Evolutionary conservation across 2,329 filamentous ascomycete genomes (phyloP), one percentile per base, ranked within the genome.

Genomic region (Aurifilum marmelostoma): DNA sequence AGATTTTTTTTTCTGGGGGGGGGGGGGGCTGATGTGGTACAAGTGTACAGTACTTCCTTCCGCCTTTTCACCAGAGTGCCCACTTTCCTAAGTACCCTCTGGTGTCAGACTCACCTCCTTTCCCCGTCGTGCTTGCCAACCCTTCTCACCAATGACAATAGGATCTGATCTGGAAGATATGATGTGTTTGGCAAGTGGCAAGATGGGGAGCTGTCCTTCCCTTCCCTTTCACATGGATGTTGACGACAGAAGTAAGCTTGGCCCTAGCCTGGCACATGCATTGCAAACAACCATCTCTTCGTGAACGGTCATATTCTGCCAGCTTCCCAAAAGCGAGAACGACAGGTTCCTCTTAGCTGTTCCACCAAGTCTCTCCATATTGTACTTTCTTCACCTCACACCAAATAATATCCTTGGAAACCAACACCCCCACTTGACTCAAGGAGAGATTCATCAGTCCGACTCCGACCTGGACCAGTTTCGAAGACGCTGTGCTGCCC

Each of bases 401-500:
- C 43, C 43, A 60, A 52, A 32, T 61, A 18, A 27, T 18, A 1
- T 12, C 24, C 27, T 27, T 56, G 52, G 7, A 9, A 7, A n/a
- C 41, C 43, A 47, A 47, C 4, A 56, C 14, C 52, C 52, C 14
- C 52, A 29, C 41, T 61, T 63, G 64, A 52, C n/a, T 47, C 68
- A 43, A 65, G 63, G 60, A 43, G 32, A 43, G 50, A 59, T 27
- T 41, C 27, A 47, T 21, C 52, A 56, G 61, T 52, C 65, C 65
- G 66, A 39, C 34, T 24, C 59, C 59, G 63, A 29, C 54, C 50
- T 62, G 27, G 39, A 29, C 27, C 62, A 47, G 43, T 16, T 6
- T 66, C 58, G 27, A 21, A 47, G 43, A 11, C 24, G 9, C 63
- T 63, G 66, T 68, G 58, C 34, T 66, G 59, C 61, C 66, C 47